These are phyloP conservation scores for Funneliformis caledonium DNA, from an alignment of 371 early-diverging fungal genomes.

Conservation along the genomic window DNA sequence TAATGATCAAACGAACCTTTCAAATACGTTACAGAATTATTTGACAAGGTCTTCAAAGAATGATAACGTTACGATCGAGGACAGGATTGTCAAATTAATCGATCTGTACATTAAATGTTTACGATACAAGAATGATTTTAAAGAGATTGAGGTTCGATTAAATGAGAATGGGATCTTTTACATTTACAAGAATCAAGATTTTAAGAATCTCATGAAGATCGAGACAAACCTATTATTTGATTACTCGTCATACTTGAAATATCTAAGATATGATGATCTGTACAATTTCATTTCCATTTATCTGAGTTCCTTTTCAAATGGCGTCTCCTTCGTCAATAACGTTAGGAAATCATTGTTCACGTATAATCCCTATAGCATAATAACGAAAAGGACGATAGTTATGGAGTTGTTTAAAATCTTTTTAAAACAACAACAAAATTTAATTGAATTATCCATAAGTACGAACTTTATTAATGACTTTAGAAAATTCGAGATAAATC, in stretches of 20 bases:
- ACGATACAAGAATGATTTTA: not conserved
- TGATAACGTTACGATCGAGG: not conserved
- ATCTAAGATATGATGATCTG: not conserved
- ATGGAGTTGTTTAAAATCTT: not conserved
- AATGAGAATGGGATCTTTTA: not conserved
- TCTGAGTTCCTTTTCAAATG: not conserved
- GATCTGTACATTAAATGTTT: not conserved
- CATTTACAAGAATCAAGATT: not conserved
- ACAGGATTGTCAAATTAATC: not conserved
- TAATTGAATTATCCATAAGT: not conserved
- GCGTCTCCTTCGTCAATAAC: not conserved
- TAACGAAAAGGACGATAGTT: not conserved
- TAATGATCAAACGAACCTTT: not conserved
- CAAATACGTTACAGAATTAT: not conserved
- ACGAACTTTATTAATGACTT: not conserved
- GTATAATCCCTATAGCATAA: not conserved
- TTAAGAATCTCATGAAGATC: no score
- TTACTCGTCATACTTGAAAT: not conserved
- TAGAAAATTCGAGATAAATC: not conserved
- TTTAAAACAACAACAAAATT: not conserved
- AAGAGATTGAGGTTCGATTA: not conserved
- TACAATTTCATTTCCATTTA: not conserved
- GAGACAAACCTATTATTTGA: not conserved
- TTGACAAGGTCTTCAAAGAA: not conserved
- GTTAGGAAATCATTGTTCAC: not conserved